Conservation (phyloP, 306 rosid species). For the Begonia peltatifolia region DNA sequence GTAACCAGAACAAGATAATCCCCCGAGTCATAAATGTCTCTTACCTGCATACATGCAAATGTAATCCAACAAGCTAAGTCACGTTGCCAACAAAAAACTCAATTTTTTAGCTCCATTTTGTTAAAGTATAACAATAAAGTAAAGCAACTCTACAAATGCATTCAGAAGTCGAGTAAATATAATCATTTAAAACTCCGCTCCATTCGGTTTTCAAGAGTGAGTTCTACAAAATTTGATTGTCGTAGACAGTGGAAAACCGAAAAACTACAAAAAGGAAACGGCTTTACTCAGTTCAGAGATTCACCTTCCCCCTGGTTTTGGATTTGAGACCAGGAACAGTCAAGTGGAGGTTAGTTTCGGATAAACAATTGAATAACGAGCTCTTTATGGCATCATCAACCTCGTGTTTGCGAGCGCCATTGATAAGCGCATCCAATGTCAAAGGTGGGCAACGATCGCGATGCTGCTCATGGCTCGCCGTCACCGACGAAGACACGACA, state of each 20-base stretch:
- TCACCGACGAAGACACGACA: conserved; percentile 19
- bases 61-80: not conserved
- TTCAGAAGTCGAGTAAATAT: too few relatives aligned
- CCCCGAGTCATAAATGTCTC: conserved; percentile 80
- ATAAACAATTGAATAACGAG: conserved; percentile 42
- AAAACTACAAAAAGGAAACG: not conserved
- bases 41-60: conserved; percentile 37
- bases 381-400: conserved; percentile 23
- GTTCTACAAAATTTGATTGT: too few relatives aligned
- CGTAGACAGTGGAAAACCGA: too few relatives aligned
- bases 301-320: conserved; percentile 86
- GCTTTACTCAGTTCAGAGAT: not conserved
- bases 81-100: too few relatives aligned
- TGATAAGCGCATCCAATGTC: conserved; percentile 34
- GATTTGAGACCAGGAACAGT: conserved; percentile 71
- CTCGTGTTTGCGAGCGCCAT: conserved; percentile 31
- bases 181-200: too few relatives aligned
- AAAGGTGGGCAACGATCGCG: conserved; percentile 12
- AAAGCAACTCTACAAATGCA: too few relatives aligned
- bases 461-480: conserved; percentile 20
- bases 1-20: conserved; percentile 79
- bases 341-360: conserved; percentile 65
- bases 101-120: too few relatives aligned
- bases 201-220: too few relatives aligned
- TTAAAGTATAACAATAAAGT: too few relatives aligned